Conservation (phyloP, 306 rosid genomes). For the Cicer judaicum region DNA sequence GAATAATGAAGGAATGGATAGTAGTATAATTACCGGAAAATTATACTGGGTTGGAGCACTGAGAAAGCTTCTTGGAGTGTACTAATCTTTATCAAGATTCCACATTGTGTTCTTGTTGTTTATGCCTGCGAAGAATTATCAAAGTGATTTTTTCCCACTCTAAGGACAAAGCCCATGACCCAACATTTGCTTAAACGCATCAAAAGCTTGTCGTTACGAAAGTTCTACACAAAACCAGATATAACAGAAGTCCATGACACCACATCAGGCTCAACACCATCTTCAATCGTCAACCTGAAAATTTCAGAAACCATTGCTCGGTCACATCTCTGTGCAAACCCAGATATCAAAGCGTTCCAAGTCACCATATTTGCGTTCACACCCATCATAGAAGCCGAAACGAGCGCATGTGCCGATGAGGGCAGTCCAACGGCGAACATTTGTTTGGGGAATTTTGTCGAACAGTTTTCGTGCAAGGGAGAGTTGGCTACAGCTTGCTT, state of each 20-base stretch:
- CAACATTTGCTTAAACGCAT: conserved; percentile 66
- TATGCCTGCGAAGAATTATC: no score
- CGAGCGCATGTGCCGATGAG: conserved; percentile 72
- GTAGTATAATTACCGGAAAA: no score
- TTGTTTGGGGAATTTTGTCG: conserved; percentile 69
- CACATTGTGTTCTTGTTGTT: no score
- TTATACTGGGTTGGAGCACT: no score
- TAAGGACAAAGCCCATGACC: conserved; percentile 51
- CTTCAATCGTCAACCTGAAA: conserved; percentile 57
- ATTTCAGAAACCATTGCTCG: conserved; percentile 55
- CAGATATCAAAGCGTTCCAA: conserved; percentile 79
- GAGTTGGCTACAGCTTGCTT: conserved; percentile 57
- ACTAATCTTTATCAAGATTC: no score
- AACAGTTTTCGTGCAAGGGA: conserved; percentile 68
- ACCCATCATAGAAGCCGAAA: conserved; percentile 56
- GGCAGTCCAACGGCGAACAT: conserved; percentile 69
- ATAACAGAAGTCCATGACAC: conserved; percentile 85
- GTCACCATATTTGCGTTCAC: conserved; percentile 69
- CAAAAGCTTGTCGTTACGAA: conserved; percentile 66
- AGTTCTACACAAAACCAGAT: conserved; percentile 84
- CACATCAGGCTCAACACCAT: conserved; percentile 76
- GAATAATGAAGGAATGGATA: no score
- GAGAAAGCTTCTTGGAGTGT: no score
- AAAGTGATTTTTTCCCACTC: no score
- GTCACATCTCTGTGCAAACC: conserved; percentile 77